Evolutionary conservation across 139 green algal genomes (phyloP), one percentile per base, ranked within the genome.

Genomic region (Chlamydomonas asymmetrica): DNA sequence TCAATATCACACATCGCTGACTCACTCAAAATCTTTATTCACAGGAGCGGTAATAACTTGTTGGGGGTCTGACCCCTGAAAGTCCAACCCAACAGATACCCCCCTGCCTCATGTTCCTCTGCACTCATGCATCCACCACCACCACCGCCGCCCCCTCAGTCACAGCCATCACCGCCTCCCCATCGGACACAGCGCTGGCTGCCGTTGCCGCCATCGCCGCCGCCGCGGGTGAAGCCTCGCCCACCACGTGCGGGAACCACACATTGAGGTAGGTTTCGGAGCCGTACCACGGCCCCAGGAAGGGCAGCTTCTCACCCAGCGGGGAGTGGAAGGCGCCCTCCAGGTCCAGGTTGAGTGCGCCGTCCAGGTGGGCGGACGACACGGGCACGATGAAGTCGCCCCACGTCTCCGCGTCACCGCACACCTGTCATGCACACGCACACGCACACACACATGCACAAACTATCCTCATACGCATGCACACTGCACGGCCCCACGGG

Each of bases 311-410:
- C 23, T 82, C 78, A 2, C 87, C 87, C n/a, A 95, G 74, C 10
- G 91, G 91, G 16, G 82, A 90, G 71, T 95, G 91, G 76, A 91
- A 94, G 2, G 87, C 87, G 32, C 87, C 88, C 8, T 93, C 83
- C n/a, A 95, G 65, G 50, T 92, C 79, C 18, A 93, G 35, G 13
- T 90, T 85, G 18, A 78, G 64, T 3, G 83, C 84, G 4, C 91
- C 91, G 1, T 87, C 75, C 54, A 95, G 72, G 73, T 95, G 91
- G 2, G 91, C 88, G 16, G 82, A 67, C 0, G 75, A 63, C 37
- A 91, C 75, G 5, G 92, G 92, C 45, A 95, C 91, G 48, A 97
- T 92, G 70, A 92, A 91, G 83, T 97, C 92, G 27, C 92, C 91
- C 75, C 83, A 91, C n/a, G 89, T 90, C 13, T 91, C 84, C 0